Percentiles rank a stretch among this genome's conserved stretches.
phyloP scores from a whole-genome alignment of 2,329 filamentous ascomycete genomes.

The Fusarium sp. region DNA sequence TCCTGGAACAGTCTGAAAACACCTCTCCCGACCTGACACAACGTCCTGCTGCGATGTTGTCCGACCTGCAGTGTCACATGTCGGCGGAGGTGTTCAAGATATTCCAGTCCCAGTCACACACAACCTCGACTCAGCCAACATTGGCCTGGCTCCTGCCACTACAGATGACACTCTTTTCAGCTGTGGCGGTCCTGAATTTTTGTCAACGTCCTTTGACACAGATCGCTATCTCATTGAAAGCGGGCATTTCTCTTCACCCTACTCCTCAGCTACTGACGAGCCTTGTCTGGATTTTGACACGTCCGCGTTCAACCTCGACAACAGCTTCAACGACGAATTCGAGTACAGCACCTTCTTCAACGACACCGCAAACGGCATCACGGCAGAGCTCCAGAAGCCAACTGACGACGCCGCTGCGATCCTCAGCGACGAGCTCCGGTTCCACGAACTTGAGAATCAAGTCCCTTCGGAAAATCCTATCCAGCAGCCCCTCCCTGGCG shows the following conservation, averaged over 20 bases:
- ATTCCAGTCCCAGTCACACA: slow-evolving; percentile 53
- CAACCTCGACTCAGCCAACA: slow-evolving; percentile 53
- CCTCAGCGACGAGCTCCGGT: slow-evolving; percentile 63
- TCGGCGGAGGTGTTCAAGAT: slow-evolving; percentile 73
- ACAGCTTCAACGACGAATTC: slow-evolving; percentile 61
- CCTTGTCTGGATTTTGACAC: slow-evolving; percentile 74
- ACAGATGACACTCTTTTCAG: slow-evolving; percentile 72
- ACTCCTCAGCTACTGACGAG: slow-evolving; percentile 73
- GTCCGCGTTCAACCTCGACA: slow-evolving; percentile 61
- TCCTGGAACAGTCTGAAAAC: slow-evolving; percentile 46
- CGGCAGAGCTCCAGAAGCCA: slow-evolving; percentile 62
- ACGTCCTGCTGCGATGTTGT: slow-evolving; percentile 99
- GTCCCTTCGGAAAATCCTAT: slow-evolving; percentile 73
- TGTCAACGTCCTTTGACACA: slow-evolving; percentile 76
- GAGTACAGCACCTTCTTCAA: slow-evolving; percentile 67
- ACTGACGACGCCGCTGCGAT: slow-evolving; percentile 64
- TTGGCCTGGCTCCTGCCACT: slow-evolving; percentile 64
- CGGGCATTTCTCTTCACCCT: slow-evolving; percentile 79
- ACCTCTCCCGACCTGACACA: slow-evolving; percentile 92
- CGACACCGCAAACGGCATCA: slow-evolving; percentile 60
- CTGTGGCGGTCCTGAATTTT: slow-evolving; percentile 76
- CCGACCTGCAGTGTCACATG: slow-evolving; percentile 99
- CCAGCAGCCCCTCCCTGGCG: slow-evolving; percentile 80
- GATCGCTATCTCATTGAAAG: slow-evolving; percentile 82
- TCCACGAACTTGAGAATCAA: slow-evolving; percentile 70